phyloP scores from a whole-genome alignment of 2,329 filamentous ascomycete genomes.

The Cercospora sojina region DNA sequence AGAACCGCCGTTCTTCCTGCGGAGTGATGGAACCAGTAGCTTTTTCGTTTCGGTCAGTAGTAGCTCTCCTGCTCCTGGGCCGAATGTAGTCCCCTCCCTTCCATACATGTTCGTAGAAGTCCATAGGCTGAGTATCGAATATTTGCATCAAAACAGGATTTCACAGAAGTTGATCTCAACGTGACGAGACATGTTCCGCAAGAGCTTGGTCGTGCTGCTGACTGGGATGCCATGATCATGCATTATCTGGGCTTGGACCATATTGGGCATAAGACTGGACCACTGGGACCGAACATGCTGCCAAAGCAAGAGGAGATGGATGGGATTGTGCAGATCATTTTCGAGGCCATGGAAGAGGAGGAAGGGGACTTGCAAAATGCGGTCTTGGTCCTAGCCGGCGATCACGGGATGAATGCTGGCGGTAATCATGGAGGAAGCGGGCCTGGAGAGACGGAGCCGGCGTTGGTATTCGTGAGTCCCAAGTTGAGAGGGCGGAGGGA shows the following conservation, averaged over 20 bases:
- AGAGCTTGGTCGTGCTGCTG: slow-evolving; percentile 69
- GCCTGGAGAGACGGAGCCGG: slow-evolving; percentile 88
- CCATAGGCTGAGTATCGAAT: slow-evolving; percentile 40
- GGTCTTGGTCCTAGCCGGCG: slow-evolving; percentile 81
- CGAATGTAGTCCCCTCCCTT: not conserved
- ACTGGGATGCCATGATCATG: slow-evolving; percentile 92
- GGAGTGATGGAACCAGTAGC: slow-evolving; percentile 88
- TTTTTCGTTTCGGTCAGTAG: slow-evolving; percentile 90
- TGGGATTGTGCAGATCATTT: slow-evolving; percentile 71
- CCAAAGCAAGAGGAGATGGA: slow-evolving; percentile 97
- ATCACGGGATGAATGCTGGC: slow-evolving; percentile 99
- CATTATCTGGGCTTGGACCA: slow-evolving; percentile 96
- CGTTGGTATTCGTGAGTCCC: slow-evolving; percentile 67
- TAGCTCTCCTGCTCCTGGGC: slow-evolving; percentile 17
- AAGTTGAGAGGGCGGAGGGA: slow-evolving; percentile 20
- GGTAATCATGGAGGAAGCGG: slow-evolving; percentile 96
- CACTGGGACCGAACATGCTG: slow-evolving; percentile 79
- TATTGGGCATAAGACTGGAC: slow-evolving; percentile 94
- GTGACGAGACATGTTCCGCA: slow-evolving; percentile 83
- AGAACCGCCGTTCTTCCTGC: slow-evolving; percentile 63
- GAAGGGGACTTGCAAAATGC: slow-evolving; percentile 72
- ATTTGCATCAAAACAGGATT: slow-evolving; percentile 62
- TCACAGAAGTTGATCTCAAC: slow-evolving; percentile 96
- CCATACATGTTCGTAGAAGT: slow-evolving; percentile 20
- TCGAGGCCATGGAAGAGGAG: slow-evolving; percentile 65